Evolutionary conservation across 495 filamentous ascomycete species (phyloP), one percentile per base, ranked within the genome.

Genomic region (Delitschia confertaspora): DNA sequence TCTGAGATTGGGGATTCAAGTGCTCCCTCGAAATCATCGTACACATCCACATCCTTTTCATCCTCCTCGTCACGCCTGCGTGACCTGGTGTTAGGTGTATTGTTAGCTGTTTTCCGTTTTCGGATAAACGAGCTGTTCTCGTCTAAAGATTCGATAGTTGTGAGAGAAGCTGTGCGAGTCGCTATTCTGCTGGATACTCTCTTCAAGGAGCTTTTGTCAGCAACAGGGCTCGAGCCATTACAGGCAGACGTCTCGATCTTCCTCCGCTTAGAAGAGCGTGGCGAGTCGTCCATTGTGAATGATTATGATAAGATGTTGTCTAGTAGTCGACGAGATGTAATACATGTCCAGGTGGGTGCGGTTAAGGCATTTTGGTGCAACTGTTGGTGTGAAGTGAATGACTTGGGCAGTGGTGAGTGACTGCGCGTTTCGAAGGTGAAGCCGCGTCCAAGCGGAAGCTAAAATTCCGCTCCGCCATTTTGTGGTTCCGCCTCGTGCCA

Each of bases 251-350:
- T 50, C 26, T 59, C 56, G 33, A 59, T 52, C 38, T 59, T 59
- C 45, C 56, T 50, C 49, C 53, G 47, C 38, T 59, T 59, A 21
- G 53, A 46, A 18, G 53, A 39, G 17, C 45, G 54, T 7, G 49
- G 49, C 33, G 53, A 53, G 32, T 38, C 42, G 42, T 51, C 47
- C 56, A 59, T 59, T n/a, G n/a, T n/a, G n/a, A n/a, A n/a, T n/a
- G n/a, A n/a, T n/a, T n/a, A n/a, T n/a, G n/a, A n/a, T n/a, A n/a
- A n/a, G n/a, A n/a, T n/a, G n/a, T n/a, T n/a, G n/a, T n/a, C n/a
- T n/a, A n/a, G n/a, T n/a, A n/a, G n/a, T n/a, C n/a, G n/a, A n/a
- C n/a, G n/a, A n/a, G n/a, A n/a, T n/a, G n/a, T n/a, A n/a, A n/a
- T n/a, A n/a, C n/a, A n/a, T n/a, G n/a, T n/a, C n/a, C n/a, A n/a